These are phyloP conservation scores for Candida golubevii DNA, from an alignment of 805 yeast species.

Conservation along the genomic window DNA sequence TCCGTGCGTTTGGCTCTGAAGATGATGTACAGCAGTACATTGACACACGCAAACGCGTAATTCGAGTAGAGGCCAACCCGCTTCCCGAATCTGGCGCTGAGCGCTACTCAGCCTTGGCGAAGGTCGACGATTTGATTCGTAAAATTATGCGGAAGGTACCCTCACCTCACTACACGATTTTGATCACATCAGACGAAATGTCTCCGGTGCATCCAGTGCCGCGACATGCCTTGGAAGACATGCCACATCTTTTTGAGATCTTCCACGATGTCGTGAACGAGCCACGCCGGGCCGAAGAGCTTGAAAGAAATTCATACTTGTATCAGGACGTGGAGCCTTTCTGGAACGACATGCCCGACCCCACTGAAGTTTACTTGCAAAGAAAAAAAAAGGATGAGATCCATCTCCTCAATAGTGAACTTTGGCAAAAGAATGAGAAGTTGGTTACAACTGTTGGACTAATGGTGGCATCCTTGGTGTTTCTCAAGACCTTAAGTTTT, in stretches of 20 bases:
- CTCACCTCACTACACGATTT: conserved; percentile 62
- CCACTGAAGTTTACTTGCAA: conserved; percentile 27
- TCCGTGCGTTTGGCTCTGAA: conserved; percentile 38
- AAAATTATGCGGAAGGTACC: conserved; percentile 65
- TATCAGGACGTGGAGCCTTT: conserved; percentile 21
- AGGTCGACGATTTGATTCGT: conserved; percentile 47
- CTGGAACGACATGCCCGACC: conserved; percentile 20
- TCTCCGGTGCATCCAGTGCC: conserved; percentile 29
- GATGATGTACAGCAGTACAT: conserved; percentile 51
- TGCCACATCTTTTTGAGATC: conserved; percentile 36
- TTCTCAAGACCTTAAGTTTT: conserved; percentile 13
- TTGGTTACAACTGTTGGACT: conserved; percentile 37
- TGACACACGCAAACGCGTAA: conserved; percentile 60
- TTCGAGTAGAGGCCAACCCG: conserved; percentile 54
- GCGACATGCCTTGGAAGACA: conserved; percentile 23
- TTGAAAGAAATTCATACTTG: conserved; percentile 49
- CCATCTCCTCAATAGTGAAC: conserved; percentile 39
- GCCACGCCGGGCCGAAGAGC: conserved; percentile 45
- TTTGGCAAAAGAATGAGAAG: conserved; percentile 49
- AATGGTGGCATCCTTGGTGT: conserved; percentile 19
- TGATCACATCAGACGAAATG: conserved; percentile 43
- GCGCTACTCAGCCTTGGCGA: conserved; percentile 27
- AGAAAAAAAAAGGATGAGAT: conserved; percentile 33
- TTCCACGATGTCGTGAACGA: conserved; percentile 57
- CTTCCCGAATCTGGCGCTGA: conserved; percentile 27